Evolutionary conservation across 1,139 yeast genomes (phyloP), one percentile per base, ranked within the genome.

Genomic region (Nakaseomyces bracarensis): DNA sequence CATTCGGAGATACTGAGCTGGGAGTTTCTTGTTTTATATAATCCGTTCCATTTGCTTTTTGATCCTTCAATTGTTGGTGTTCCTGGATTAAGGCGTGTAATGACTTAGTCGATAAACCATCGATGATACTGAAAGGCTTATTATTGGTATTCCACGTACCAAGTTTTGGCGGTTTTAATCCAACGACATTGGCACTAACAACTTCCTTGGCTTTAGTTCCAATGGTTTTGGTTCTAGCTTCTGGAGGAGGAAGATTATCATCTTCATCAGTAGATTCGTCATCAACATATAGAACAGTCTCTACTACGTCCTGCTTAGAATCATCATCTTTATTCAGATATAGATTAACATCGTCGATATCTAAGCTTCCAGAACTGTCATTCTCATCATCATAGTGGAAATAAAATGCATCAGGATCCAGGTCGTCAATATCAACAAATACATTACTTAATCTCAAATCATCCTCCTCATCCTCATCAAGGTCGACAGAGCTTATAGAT

Each of bases 261-360:
- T 91, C 97, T 47, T 85, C 95, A 62, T 91, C 98, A 0, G 97
- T 91, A 9, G 95, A 84, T 53, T 89, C 96, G 36, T 91, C 94
- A 49, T 67, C 70, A 31, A 60, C 57, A 41, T 55, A 63, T 6
- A 48, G 47, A 3, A 52, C 52, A 27, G 55, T 50, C 20, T 58
- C 62, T 7, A 48, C 45, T 21, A 48, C 51, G 23, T 54, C 58
- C 30, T 55, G 55, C 21, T 50, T 51, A 35, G 46, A 41, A 15
- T 49, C 48, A 10, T 49, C 45, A 7, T 40, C 36, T 11, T 38
- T 39, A 13, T 40, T 40, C 9, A 29, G 23, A n/a, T 33, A 37
- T 16, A 36, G 38, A n/a, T 41, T 41, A 18, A 43, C 46, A 14
- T 48, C 42, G 27, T 41, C 49, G 9, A 50, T 55, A 26, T 50